These are phyloP conservation scores for Nyctanthes arbortristis DNA, from an alignment of 257 asterid species.

Conservation along the genomic window DNA sequence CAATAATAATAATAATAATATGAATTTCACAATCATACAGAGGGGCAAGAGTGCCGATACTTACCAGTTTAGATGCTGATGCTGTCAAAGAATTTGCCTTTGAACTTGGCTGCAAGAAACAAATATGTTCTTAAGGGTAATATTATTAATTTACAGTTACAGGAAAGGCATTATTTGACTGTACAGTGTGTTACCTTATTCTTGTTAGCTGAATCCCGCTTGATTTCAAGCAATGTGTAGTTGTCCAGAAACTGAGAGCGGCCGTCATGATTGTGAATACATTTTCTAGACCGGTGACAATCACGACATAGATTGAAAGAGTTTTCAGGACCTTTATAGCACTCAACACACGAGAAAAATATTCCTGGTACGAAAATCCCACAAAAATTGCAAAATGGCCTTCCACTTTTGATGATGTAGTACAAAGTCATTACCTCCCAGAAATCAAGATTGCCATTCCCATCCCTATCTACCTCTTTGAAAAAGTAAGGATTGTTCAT, in stretches of 20 bases:
- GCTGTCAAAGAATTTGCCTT: no score
- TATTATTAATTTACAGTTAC: no score
- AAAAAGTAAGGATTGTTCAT: conserved; percentile 22
- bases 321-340: background rate
- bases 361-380: conserved; percentile 20
- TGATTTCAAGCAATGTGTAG: conserved; percentile 18
- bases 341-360: no score
- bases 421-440: conserved; percentile 22
- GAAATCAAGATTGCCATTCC: conserved; percentile 22
- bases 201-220: no score
- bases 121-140: no score
- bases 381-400: conserved; percentile 25
- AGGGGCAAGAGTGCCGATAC: no score
- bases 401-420: conserved; percentile 20
- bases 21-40: no score
- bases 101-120: no score
- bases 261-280: conserved; percentile 13
- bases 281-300: conserved; percentile 13
- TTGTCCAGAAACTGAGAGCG: conserved; percentile 22
- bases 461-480: conserved; percentile 7
- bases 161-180: no score
- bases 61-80: no score
- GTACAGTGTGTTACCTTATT: no score
- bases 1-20: no score
- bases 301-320: conserved; percentile 14